A percentile compares a stretch with the other conserved stretches of the same genome.
Evolutionary conservation across 805 yeast genomes (phyloP).

Genomic region (Saturnispora bothae): DNA sequence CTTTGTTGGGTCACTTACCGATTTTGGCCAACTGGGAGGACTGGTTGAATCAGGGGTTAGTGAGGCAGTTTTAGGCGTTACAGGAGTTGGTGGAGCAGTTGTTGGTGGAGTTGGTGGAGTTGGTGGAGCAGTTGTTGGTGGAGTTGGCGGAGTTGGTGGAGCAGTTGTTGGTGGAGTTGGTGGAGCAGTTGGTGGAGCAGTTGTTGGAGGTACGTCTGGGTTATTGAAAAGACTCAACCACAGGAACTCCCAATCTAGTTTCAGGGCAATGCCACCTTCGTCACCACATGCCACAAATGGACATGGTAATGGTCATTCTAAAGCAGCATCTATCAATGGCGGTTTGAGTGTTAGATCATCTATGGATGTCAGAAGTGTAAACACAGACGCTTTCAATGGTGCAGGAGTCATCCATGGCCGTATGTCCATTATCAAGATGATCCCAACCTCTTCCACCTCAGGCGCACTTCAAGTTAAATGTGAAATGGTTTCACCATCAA

Average conservation of each 20-base stretch:
- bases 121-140: constrained; percentile 33
- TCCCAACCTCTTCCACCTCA: constrained; percentile 12
- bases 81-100: constrained; percentile 30
- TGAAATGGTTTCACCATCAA: constrained; percentile 27
- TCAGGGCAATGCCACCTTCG: constrained; percentile 2
- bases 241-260: constrained; percentile 1
- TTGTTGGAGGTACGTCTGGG: neutral
- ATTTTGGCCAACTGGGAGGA: constrained; percentile 17
- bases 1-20: too few relatives aligned
- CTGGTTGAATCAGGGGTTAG: constrained; percentile 31
- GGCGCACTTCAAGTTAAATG: constrained; percentile 42
- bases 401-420: constrained; percentile 40
- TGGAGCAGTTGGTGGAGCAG: neutral
- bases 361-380: constrained; percentile 23
- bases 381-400: constrained; percentile 18
- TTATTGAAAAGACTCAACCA: constrained; percentile 23
- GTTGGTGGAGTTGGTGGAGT: constrained; percentile 29
- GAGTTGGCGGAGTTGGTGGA: constrained; percentile 18
- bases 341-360: constrained; percentile 8
- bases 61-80: constrained; percentile 26
- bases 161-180: neutral
- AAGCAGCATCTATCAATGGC: constrained; percentile 3
- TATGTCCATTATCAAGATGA: constrained; percentile 35
- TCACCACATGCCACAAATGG: neutral
- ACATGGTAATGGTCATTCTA: neutral